A percentile compares a stretch with the other conserved stretches of the same genome.
Conservation (phyloP, 805 yeast genomes). For the Saccharomycopsis sp. region DNA sequence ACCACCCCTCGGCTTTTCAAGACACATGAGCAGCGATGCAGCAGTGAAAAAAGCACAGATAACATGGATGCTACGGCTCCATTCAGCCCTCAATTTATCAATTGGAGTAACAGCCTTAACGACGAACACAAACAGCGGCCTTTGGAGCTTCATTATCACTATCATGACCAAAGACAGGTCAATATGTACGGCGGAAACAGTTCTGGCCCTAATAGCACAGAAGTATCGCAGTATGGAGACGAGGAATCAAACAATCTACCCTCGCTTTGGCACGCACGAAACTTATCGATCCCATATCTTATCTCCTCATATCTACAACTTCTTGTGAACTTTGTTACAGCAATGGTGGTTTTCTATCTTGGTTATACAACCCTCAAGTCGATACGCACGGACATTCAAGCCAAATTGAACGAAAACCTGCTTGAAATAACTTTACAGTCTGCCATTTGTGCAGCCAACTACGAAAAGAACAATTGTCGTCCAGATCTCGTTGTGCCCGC, state of each 20-base stretch:
- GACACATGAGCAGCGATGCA: no score
- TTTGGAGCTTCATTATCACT: conserved; percentile 6
- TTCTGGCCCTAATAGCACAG: neutral
- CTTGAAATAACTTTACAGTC: conserved; percentile 43
- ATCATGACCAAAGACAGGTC: neutral
- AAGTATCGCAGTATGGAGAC: neutral
- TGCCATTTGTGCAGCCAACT: conserved; percentile 45
- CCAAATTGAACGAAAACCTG: conserved; percentile 43
- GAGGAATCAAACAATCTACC: conserved; percentile 8
- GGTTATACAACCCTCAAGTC: conserved; percentile 39
- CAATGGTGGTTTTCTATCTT: conserved; percentile 39
- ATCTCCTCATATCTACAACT: conserved; percentile 58
- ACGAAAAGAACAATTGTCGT: conserved; percentile 49
- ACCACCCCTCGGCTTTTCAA: neutral
- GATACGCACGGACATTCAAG: conserved; percentile 46
- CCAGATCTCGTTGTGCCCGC: conserved; percentile 53
- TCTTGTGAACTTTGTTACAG: conserved; percentile 41
- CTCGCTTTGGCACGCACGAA: conserved; percentile 13
- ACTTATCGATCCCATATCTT: conserved; percentile 39
- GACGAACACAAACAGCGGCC: neutral
- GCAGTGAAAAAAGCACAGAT: neutral
- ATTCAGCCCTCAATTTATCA: neutral
- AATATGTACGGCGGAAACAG: neutral
- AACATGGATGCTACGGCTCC: neutral
- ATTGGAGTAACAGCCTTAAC: neutral